Conservation (phyloP, 495 filamentous ascomycete genomes). For the Talaromyces thailandensis region DNA sequence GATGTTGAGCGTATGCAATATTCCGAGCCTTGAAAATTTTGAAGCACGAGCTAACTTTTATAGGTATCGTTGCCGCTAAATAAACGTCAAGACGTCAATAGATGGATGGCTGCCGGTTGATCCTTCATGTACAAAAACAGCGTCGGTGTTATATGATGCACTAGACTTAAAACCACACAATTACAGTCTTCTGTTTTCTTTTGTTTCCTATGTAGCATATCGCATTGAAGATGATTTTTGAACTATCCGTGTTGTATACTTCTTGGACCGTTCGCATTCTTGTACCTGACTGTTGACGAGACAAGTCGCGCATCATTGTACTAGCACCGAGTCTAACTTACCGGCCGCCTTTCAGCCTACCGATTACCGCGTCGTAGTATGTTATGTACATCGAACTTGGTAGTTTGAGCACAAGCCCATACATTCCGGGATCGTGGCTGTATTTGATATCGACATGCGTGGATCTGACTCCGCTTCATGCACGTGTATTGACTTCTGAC, state of each 20-base stretch:
- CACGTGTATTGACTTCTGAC: background rate
- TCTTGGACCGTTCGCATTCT: background rate
- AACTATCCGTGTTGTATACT: background rate
- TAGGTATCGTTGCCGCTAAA: slow-evolving; percentile 44
- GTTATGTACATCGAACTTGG: background rate
- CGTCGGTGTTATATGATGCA: slow-evolving; percentile 20
- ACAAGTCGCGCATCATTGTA: background rate
- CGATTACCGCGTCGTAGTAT: background rate
- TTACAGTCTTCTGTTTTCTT: background rate
- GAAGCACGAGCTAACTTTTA: slow-evolving; percentile 17
- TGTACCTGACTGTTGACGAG: background rate
- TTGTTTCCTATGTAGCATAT: slow-evolving; percentile 8
- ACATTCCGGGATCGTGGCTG: background rate
- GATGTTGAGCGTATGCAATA: slow-evolving; percentile 87
- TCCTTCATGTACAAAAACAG: slow-evolving; percentile 40
- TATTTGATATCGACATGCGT: background rate
- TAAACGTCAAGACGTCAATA: slow-evolving; percentile 30
- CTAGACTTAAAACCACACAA: slow-evolving; percentile 3
- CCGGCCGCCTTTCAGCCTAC: background rate
- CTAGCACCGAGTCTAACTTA: background rate
- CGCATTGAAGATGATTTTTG: background rate
- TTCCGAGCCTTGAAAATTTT: background rate
- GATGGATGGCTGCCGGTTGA: slow-evolving; percentile 24
- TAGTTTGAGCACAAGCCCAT: too few relatives aligned
- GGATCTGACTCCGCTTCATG: background rate